These are phyloP conservation scores for Mallotus nudiflorus DNA, from an alignment of 345 rosid species.

Conservation along the genomic window DNA sequence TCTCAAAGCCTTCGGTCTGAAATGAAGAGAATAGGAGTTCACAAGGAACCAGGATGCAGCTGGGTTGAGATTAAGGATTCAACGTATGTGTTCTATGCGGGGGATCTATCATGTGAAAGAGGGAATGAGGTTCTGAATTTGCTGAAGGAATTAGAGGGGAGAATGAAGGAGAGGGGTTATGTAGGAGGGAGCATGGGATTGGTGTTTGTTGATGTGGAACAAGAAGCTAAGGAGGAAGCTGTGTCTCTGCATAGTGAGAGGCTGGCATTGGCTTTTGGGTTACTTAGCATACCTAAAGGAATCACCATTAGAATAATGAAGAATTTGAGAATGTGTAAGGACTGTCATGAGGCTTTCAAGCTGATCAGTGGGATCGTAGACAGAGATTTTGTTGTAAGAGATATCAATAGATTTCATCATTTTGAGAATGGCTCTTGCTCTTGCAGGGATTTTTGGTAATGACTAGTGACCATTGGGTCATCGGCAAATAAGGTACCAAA, in stretches of 20 bases:
- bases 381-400: slow-evolving; percentile 67
- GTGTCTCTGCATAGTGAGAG: slow-evolving; percentile 72
- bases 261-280: slow-evolving; percentile 61
- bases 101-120: slow-evolving; percentile 46
- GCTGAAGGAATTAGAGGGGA: slow-evolving; percentile 52
- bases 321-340: slow-evolving; percentile 73
- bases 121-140: slow-evolving; percentile 40
- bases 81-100: slow-evolving; percentile 53
- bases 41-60: slow-evolving; percentile 76
- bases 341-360: slow-evolving; percentile 75
- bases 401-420: slow-evolving; percentile 74
- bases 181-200: slow-evolving; percentile 39
- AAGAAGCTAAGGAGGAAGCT: slow-evolving; percentile 58
- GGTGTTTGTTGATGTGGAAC: slow-evolving; percentile 62
- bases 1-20: slow-evolving; percentile 47
- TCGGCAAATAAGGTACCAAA: no score
- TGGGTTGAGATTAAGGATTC: slow-evolving; percentile 66
- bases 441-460: slow-evolving; percentile 69
- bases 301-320: slow-evolving; percentile 56
- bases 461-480: no score
- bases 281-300: slow-evolving; percentile 47
- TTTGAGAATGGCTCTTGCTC: slow-evolving; percentile 55
- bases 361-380: slow-evolving; percentile 54
- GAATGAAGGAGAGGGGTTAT: slow-evolving; percentile 62
- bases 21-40: slow-evolving; percentile 61